A percentile compares a stretch with the other conserved stretches of the same genome.
Conservation (phyloP, 1,284 basidiomycete species). For the Cutaneotrichosporon cavernicola region DNA sequence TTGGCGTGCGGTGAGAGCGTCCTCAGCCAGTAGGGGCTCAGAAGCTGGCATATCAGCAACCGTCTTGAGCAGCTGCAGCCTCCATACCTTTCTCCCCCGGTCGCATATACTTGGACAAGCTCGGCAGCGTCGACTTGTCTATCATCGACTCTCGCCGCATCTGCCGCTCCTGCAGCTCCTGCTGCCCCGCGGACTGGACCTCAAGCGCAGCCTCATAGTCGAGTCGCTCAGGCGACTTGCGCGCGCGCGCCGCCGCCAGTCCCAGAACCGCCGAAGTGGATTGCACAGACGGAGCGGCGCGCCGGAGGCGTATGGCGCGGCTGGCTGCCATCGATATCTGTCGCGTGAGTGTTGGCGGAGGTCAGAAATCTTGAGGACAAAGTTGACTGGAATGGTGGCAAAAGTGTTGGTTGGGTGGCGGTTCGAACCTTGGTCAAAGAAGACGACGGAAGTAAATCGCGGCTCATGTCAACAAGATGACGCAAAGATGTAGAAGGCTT, state of each 20-base stretch:
- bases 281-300: not conserved
- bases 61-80: not conserved
- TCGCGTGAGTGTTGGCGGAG: not conserved
- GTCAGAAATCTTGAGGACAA: too few relatives aligned
- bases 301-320: not conserved
- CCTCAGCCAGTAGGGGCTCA: not conserved
- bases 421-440: not conserved
- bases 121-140: conserved; percentile 23
- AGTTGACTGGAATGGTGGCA: not conserved
- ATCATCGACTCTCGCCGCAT: not conserved
- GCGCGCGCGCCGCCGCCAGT: not conserved
- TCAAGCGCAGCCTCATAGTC: conserved; percentile 17
- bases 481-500: not conserved
- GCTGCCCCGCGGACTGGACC: not conserved
- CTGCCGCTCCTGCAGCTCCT: not conserved
- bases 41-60: not conserved
- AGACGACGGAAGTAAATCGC: not conserved
- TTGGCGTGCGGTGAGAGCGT: not conserved
- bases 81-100: not conserved
- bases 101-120: conserved; percentile 24
- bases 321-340: not conserved
- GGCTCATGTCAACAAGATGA: not conserved
- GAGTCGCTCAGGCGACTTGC: conserved; percentile 9
- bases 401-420: not conserved
- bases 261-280: not conserved